Conservation (phyloP, 441 rosid species). For the Pelargonium exstipulatum region DNA sequence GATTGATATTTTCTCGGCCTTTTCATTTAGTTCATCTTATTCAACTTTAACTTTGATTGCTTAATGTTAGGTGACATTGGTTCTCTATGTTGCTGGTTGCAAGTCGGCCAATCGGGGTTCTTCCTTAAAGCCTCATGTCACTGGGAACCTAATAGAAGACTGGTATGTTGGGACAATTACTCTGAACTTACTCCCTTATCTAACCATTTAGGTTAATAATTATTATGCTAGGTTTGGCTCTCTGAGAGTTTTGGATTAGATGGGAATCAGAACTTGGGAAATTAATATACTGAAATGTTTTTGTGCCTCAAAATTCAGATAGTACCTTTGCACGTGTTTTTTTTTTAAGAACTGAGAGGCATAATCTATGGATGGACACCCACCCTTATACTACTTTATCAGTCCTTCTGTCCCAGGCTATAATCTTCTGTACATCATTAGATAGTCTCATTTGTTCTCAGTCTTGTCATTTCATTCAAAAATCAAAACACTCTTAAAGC, state of each 20-base stretch:
- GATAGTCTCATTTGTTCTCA: not conserved
- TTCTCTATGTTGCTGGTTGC: slow-evolving; percentile 55
- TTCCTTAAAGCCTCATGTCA: slow-evolving; percentile 69
- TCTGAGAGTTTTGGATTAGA: not conserved
- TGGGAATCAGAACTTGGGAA: not conserved
- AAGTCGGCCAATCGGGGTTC: slow-evolving; percentile 52
- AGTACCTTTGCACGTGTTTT: not conserved
- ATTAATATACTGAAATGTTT: not conserved
- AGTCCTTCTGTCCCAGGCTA: not conserved
- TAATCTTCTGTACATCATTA: not conserved
- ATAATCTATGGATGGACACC: not conserved
- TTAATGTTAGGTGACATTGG: slow-evolving; percentile 45
- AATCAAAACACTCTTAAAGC: not conserved
- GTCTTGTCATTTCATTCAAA: not conserved
- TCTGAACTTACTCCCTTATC: not conserved
- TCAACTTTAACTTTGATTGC: slow-evolving; percentile 17
- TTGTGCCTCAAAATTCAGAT: not conserved
- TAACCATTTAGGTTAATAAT: not conserved
- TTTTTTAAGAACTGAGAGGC: not conserved
- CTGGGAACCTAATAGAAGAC: slow-evolving; percentile 68
- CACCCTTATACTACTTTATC: not conserved
- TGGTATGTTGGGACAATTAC: slow-evolving; percentile 39
- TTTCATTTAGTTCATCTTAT: not conserved
- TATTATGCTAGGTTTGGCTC: not conserved
- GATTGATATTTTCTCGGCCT: not conserved